Base-by-base conservation (phyloP, 2,329 filamentous ascomycete genomes). In the Tolypocladium pustulatum region DNA sequence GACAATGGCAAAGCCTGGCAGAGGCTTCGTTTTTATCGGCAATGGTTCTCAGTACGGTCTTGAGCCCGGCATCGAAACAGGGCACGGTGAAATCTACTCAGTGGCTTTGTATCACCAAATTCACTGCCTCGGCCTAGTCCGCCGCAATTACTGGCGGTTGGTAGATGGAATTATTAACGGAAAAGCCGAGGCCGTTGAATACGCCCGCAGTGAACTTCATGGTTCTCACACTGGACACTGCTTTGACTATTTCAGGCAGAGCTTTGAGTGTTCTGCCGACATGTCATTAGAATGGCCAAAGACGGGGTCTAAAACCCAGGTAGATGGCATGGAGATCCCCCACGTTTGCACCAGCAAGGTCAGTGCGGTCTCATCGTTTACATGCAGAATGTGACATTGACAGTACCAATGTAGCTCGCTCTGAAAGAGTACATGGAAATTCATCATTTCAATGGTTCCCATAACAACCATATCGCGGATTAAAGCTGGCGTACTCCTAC, bases 201-300 rank as follows among this genome's bases (percentile, higher is more conserved):
- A 37, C 17, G 57, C 57, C 10, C 40, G 41, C n/a, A 38, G 17
- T n/a, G 53, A 59, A 30, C 20, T 59, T 2, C 5, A 38, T 0
- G 34, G 27, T 6, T 59, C 57, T 10, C 75, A 76, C 61, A 75
- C 72, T 62, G 68, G 51, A 25, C 61, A 77, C 63, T 76, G 74
- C 65, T 70, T 76, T 58, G 72, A 74, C 60, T 76, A 76, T 56
- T 67, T 76, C 59, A 67, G 74, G 9, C 73, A 76, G 59, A 69
- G 71, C 7, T 69, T 74, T 57, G 73, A 75, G 71, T 76, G 73
- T 46, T 67, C 67, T 9, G 70, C 68, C 8, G 63, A 64, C 37
- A 56, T 62, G 54, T 60, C 61, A 1, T 46, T 64, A 1, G 63
- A 64, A 56, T 60, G 57, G 58, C 55, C 55, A 17, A 13, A 49